Evolutionary conservation across 192 early-diverging fungal species (phyloP).

Genomic region (Mycoemilia scoparia): DNA sequence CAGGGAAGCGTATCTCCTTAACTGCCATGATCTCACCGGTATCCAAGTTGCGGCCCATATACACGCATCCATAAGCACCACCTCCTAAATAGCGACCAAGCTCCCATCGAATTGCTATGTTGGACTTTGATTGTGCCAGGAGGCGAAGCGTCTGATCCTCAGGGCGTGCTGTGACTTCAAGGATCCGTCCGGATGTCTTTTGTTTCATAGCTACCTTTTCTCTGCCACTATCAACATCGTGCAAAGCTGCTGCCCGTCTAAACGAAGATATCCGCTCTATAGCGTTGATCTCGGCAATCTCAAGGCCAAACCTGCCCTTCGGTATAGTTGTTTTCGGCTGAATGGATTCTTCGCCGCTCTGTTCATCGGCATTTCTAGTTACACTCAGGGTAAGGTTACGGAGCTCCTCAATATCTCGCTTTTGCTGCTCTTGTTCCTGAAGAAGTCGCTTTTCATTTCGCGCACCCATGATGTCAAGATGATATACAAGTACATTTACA

Average conservation of each 20-base stretch:
- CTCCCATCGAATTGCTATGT: constrained; percentile 73
- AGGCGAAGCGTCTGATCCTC: constrained; percentile 63
- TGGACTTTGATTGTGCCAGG: constrained; percentile 55
- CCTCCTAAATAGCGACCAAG: constrained; percentile 67
- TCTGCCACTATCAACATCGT: neutral
- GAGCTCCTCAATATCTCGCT: constrained; percentile 10
- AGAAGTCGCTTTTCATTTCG: constrained; percentile 22
- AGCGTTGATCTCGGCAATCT: no score
- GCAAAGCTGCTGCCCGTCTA: neutral
- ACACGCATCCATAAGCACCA: constrained; percentile 76
- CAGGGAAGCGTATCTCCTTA: constrained; percentile 77
- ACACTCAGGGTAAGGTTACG: no score
- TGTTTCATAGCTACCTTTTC: constrained; percentile 23
- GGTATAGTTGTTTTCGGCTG: constrained; percentile 10
- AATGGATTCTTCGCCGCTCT: constrained; percentile 9
- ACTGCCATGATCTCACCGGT: constrained; percentile 76
- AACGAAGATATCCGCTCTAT: no score
- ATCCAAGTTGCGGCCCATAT: constrained; percentile 66
- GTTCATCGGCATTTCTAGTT: constrained; percentile 4
- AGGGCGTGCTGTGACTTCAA: constrained; percentile 48
- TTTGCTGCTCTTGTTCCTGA: constrained; percentile 13
- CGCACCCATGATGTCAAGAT: constrained; percentile 63
- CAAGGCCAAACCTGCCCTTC: no score
- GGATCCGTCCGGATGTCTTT: constrained; percentile 69
- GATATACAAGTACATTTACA: constrained; percentile 60